Evolutionary conservation across 805 yeast genomes (phyloP), one percentile per base, ranked within the genome.

Genomic region (Lipomyces yamadae): DNA sequence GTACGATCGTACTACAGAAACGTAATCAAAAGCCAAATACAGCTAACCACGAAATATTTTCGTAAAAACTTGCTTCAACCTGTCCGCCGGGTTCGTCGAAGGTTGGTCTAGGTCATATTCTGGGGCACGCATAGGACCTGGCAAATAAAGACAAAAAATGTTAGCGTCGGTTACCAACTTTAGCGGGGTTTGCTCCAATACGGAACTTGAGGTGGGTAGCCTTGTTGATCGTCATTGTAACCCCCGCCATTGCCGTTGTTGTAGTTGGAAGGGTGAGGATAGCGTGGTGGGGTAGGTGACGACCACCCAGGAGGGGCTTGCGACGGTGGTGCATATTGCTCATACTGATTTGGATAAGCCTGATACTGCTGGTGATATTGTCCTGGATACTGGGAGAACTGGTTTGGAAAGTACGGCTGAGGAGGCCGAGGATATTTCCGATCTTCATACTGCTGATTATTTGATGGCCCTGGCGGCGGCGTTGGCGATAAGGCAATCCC

Each of bases 391-490:
- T 42, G 48, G 3, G 48, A 42, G 8, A 15, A 42, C 48, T 42
- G 48, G n/a, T 13, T 37, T 37, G 42, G 42, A 37, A 24, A 8
- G 10, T 52, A 32, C 34, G 39, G 60, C 64, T 13, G 68, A 64
- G 13, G 58, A 68, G 39, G 55, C 57, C 4, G 56, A 24, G 24
- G 24, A 56, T 15, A 66, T 60, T 37, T 65, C 24, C 24, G 24
- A 70, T 48, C 58, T 37, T 33, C 73, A 71, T 34, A 32, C 60
- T 13, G 60, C 68, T 18, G 69, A 61, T 42, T 52, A 34, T 24
- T 42, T n/a, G 48, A 42, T 24, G 48, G 24, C 48, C 15, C 4
- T 15, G 48, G 48, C 48, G 48, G 48, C 48, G 48, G 48, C 48
- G n/a, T 15, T 15, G 48, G 48, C 48, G 48, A 15, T 24, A 42